Conservation (phyloP, 2,329 filamentous ascomycete species). For the Pseudomassariella vexata region DNA sequence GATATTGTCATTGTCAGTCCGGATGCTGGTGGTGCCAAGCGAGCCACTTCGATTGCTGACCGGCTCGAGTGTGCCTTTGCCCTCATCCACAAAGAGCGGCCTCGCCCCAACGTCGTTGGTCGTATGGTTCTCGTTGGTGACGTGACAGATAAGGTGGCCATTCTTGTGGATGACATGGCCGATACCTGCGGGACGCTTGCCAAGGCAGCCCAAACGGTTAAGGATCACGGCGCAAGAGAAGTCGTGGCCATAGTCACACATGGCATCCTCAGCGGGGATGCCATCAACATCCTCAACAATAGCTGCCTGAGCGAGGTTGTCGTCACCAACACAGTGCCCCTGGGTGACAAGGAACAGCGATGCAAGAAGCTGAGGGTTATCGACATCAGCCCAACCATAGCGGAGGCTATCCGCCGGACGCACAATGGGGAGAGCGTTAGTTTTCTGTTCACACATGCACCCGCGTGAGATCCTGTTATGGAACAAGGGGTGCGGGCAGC, state of each 20-base stretch:
- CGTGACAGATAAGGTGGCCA: constrained; percentile 84
- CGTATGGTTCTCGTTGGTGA: constrained; percentile 96
- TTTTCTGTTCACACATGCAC: constrained; percentile 27
- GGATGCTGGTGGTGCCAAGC: constrained; percentile 90
- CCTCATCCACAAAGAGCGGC: constrained; percentile 93
- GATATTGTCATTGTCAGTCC: constrained; percentile 93
- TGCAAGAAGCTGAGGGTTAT: constrained; percentile 70
- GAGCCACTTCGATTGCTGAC: constrained; percentile 88
- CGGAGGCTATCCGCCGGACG: constrained; percentile 51
- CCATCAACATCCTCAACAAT: constrained; percentile 66
- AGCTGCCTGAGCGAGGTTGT: constrained; percentile 65
- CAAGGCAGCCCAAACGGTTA: constrained; percentile 86
- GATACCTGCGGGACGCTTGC: constrained; percentile 78
- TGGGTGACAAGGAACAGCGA: constrained; percentile 65
- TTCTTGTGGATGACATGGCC: constrained; percentile 97
- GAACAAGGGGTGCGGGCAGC: no score
- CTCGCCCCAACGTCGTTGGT: constrained; percentile 78
- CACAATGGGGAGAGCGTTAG: constrained; percentile 55
- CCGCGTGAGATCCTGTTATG: no score
- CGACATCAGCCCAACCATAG: constrained; percentile 68
- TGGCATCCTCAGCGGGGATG: constrained; percentile 67
- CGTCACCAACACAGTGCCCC: constrained; percentile 74
- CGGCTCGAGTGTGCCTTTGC: constrained; percentile 86
- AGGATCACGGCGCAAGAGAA: constrained; percentile 78
- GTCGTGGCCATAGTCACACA: constrained; percentile 95